Base-by-base conservation (phyloP, 202 grass and related monocot species). In the Thinopyrum obtusiflorum region DNA sequence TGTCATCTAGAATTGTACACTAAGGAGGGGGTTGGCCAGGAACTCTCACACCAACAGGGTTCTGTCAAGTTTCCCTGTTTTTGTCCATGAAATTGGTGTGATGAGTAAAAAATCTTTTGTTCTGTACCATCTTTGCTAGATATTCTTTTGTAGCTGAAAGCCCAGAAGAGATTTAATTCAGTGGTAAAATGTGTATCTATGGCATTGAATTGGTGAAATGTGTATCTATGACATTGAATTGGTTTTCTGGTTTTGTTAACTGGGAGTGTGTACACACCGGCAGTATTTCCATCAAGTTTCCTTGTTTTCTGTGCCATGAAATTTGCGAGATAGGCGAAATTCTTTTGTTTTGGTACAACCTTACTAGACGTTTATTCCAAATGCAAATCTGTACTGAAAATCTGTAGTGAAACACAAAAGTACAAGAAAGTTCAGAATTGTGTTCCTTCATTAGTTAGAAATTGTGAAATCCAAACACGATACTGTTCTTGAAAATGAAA, bases 101-200 rank as follows among this genome's bases (percentile, higher is more conserved):
- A 14, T 68, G 17, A 6, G 53, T 44, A 40, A 5, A 5, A 71
- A 62, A 12, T 40, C 26, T 4, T 51, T 82, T 75, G 21, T 20
- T 79, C 6, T 61, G 79, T 66, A 57, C 26, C 11, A 39, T 15
- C 44, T 32, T 75, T 42, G 28, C 46, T 37, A 68, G 35, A 76
- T 2, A 81, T 80, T 79, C 21, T 88, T 84, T 88, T 87, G 85
- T 84, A 68, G 49, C 80, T 42, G 6, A 21, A 21, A 72, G 78
- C 74, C 80, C 74, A 44, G 67, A 60, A 66, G 23, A 42, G 7
- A 55, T 74, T 83, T 23, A 37, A 17, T 65, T 79, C 0, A 27
- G 15, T 2, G 61, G 37, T n/a, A 74, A 51, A 25, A 35, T 68
- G 11, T 87, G 47, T 83, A 87, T 83, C 46, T 87, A 86, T 18